Conservation (phyloP, 805 yeast species). For the Starmerella stigmatis region DNA sequence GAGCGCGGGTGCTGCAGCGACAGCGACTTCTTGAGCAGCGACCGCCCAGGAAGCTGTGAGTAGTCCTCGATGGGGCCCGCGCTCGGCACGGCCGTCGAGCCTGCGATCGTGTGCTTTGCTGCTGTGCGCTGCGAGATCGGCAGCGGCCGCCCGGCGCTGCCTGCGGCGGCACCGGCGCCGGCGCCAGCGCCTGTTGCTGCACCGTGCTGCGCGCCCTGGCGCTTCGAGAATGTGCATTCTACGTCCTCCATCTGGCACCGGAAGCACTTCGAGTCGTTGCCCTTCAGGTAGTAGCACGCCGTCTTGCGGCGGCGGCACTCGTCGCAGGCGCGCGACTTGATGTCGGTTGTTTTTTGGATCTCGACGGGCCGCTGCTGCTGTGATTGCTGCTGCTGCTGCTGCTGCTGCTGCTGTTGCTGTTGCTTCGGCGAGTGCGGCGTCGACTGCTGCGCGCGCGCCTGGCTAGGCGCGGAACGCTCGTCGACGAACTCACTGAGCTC, state of each 20-base stretch:
- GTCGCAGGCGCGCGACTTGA: slow-evolving; percentile 54
- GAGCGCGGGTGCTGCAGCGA: slow-evolving; percentile 84
- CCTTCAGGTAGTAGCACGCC: slow-evolving; percentile 58
- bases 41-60: slow-evolving; percentile 50
- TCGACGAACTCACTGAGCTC: not conserved
- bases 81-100: slow-evolving; percentile 4
- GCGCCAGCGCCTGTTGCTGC: not conserved
- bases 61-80: slow-evolving; percentile 53
- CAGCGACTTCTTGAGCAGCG: slow-evolving; percentile 55
- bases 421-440: not conserved
- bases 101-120: slow-evolving; percentile 3
- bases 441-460: not conserved
- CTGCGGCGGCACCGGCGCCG: not conserved
- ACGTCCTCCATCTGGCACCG: slow-evolving; percentile 67
- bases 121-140: slow-evolving; percentile 13
- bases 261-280: slow-evolving; percentile 44
- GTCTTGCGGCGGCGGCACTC: slow-evolving; percentile 73
- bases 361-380: slow-evolving; percentile 12
- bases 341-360: slow-evolving; percentile 22
- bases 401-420: not conserved
- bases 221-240: slow-evolving; percentile 64
- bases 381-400: not conserved
- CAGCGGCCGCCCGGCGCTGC: slow-evolving; percentile 1
- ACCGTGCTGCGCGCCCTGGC: slow-evolving; percentile 16
- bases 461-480: not conserved